phyloP scores from a whole-genome alignment of 495 filamentous ascomycete species.

The Xylaria nigripes region DNA sequence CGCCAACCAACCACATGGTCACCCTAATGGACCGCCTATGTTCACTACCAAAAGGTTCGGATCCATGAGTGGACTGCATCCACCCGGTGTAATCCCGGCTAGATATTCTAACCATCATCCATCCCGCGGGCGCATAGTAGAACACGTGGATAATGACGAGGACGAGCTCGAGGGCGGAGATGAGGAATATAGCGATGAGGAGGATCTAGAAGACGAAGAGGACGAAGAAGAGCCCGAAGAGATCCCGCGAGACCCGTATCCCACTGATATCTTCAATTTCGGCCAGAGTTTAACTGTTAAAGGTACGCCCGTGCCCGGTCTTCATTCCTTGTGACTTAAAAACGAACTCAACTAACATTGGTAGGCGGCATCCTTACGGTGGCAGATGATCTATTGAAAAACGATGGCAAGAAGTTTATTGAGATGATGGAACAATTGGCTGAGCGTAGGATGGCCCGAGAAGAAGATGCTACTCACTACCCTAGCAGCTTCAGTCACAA shows the following conservation, averaged over 20 bases:
- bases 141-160: slow-evolving; percentile 52
- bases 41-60: slow-evolving; percentile 54
- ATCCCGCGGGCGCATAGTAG: slow-evolving; percentile 46
- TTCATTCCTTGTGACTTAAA: slow-evolving; percentile 22
- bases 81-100: slow-evolving; percentile 38
- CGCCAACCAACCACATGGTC: slow-evolving; percentile 74
- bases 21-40: slow-evolving; percentile 49
- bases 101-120: slow-evolving; percentile 43
- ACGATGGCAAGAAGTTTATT: slow-evolving; percentile 99
- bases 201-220: slow-evolving; percentile 57
- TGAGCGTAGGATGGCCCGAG: slow-evolving; percentile 91
- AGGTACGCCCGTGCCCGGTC: slow-evolving; percentile 50
- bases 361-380: slow-evolving; percentile 96
- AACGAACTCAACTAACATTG: slow-evolving; percentile 25
- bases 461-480: slow-evolving; percentile 72
- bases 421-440: slow-evolving; percentile 99
- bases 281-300: slow-evolving; percentile 94
- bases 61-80: slow-evolving; percentile 44
- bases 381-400: slow-evolving; percentile 95
- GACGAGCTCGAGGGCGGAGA: slow-evolving; percentile 61
- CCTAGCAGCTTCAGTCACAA: slow-evolving; percentile 52
- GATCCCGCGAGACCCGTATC: slow-evolving; percentile 55
- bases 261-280: slow-evolving; percentile 88
- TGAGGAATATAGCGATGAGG: slow-evolving; percentile 44
- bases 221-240: slow-evolving; percentile 50